These are phyloP conservation scores for Pythium biforme DNA, from an alignment of 352 stramenopile genomes.

Conservation along the genomic window DNA sequence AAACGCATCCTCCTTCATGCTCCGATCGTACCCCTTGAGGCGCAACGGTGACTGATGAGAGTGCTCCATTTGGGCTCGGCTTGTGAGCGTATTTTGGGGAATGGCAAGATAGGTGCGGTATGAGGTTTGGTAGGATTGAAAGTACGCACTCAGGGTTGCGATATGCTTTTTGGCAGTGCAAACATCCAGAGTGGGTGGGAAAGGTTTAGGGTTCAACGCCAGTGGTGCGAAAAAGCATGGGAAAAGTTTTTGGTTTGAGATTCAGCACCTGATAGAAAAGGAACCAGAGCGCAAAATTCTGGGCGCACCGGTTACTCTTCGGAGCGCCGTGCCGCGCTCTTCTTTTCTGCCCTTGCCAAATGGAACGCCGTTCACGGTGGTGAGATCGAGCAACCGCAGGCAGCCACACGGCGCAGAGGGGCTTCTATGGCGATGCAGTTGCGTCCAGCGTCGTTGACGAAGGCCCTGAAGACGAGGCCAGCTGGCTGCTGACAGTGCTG, in stretches of 20 bases:
- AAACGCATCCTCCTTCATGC: no score
- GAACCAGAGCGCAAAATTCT: neutral
- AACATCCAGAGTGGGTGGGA: slow-evolving; percentile 11
- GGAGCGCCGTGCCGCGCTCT: neutral
- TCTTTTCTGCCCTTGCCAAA: neutral
- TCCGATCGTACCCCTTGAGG: no score
- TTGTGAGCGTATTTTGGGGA: neutral
- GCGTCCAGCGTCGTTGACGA: neutral
- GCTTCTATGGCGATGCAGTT: neutral
- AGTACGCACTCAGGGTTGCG: neutral
- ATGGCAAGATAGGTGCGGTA: neutral
- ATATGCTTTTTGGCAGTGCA: neutral
- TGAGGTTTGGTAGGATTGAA: neutral
- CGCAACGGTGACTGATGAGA: no score
- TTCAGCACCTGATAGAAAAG: neutral
- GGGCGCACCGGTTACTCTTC: neutral
- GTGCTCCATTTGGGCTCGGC: neutral
- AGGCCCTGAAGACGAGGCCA: slow-evolving; percentile 1
- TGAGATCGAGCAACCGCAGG: no score
- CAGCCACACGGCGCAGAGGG: no score
- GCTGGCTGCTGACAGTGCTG: slow-evolving; percentile 3
- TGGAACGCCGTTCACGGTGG: neutral
- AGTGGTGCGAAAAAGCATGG: neutral
- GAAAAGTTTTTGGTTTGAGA: slow-evolving; percentile 1
- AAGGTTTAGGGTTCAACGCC: slow-evolving; percentile 7